Base-by-base conservation (phyloP, 1,139 yeast species). In the Zygotorulaspora mrakii region DNA sequence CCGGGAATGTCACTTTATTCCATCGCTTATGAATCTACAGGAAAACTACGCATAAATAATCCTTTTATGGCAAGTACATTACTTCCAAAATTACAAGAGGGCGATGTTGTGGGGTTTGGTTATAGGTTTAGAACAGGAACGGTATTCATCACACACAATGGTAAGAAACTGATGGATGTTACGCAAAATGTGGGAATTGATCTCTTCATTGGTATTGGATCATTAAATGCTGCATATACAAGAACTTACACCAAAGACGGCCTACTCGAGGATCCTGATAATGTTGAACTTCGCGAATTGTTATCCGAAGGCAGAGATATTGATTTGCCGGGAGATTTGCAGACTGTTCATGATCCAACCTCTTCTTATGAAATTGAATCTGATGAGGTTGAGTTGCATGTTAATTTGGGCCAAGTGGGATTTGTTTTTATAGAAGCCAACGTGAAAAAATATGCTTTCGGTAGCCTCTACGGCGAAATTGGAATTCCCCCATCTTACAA, bases 361-460 rank as follows among this genome's bases (percentile, higher is more conserved):
- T 39, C 43, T 13, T 37, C 32, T 9, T 49, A 48, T 17, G 46
- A 42, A 7, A 42, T 58, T 5, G 51, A 48, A 9, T 50, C 61
- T 23, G 64, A 58, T 39, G 59, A 55, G 37, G 52, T 62, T 63
- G 62, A 79, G 47, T 74, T 91, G 37, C 83, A 82, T 53, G 89
- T 84, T 10, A 91, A 91, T 60, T 66, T 91, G 42, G 98, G 98
- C 1, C 96, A 88, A 58, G 67, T 80, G 35, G 98, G 97, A 1
- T 91, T 79, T 65, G 96, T 91, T 2, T 89, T 85, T 70, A 86
- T 91, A 43, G 97, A 91, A 62, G 97, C 96, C 5, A 89, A 91
- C 61, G 69, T 80, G 25, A 77, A 81, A 50, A 89, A 88, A 61
- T 86, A 94, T 72, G 96, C 96, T 2, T 82, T 91, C 52, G 95